Evolutionary conservation across 2,329 filamentous ascomycete species (phyloP), one percentile per base, ranked within the genome.

Genomic region (Penicillium sp.): DNA sequence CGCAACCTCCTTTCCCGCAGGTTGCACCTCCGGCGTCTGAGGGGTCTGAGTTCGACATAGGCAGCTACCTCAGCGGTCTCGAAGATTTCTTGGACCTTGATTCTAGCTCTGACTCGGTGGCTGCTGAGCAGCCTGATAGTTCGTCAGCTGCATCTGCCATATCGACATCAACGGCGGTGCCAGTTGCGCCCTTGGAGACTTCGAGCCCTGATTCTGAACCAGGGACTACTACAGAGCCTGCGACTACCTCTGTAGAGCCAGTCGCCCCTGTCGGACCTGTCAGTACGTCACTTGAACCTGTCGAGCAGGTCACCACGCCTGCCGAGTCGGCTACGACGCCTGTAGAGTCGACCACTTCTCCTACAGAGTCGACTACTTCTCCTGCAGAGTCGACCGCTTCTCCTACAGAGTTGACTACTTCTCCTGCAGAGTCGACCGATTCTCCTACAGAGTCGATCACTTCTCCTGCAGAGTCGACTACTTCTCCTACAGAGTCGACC

Each of bases 1-100:
- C 59, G 16, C 44, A 62, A 41, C 54, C 54, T 49, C 68, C 70
- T 21, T 69, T 68, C 28, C 63, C 67, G 24, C 56, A 58, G 1
- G 48, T 61, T 12, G 41, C 6, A 4, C 15, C 21, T 12, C 18
- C 16, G 1, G 8, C 18, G 36, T 3, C 6, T 2, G 36, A 39
- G 9, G 16, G 6, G 9, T 16, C 36, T 6, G 8, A 12, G 1
- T 39, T 39, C 21, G 54, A 56, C 18, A 16, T 68, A n/a, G 36
- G 18, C 16, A 7, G 47, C 13, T 42, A 66, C 2, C 21, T 70
- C 7, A 44, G 58, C 29, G 47, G 45, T 34, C 44, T 68, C 13
- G 38, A 34, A 31, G 34, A 36, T 13, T 42, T 45, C 21, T 45
- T 41, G 42, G 44, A 46, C 24, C 21, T 9, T 2, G 36, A 21